Evolutionary conservation across 2,329 filamentous ascomycete species (phyloP), one percentile per base, ranked within the genome.

Genomic region (Aureobasidium melanogenum): DNA sequence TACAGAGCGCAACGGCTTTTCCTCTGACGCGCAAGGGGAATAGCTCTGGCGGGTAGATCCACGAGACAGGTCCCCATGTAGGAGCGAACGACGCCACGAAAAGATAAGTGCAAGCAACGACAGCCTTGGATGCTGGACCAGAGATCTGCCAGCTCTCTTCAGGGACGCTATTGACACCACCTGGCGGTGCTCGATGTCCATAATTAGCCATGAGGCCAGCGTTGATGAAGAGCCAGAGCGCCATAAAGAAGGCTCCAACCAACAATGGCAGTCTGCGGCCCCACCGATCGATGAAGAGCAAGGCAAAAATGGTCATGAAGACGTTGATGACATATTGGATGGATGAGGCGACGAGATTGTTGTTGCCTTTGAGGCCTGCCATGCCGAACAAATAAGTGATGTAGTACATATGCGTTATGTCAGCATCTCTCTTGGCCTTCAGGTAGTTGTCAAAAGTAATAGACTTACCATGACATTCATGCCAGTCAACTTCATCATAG

Each of bases 261-360:
- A 90, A 76, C 32, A 90, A 77, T 5, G 86, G 83, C 0, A 77
- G 77, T 47, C 88, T 88, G 65, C 89, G 88, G 50, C 89, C 89
- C 85, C 87, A 89, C 60, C 80, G 78, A 67, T 93, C 89, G 67
- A 92, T 82, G 76, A 79, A 92, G 61, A 92, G 74, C 26, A 93
- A 80, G 1, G 88, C 88, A 0, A 88, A 87, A 2, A 92, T 72
- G 0, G 89, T 93, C 85, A 90, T 89, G 58, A 86, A 63, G 1
- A 93, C 88, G 71, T 92, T 92, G 77, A 93, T 89, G 66, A 91
- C 80, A 70, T 88, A 89, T 69, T 89, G 84, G 64, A 89, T 88
- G 9, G 83, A 84, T 19, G 85, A 87, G 6, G 87, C 81, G 46
- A 88, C 73, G 9, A 90, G 79, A 43, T 84, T 81, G 57, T 79